Base-by-base conservation (phyloP, 495 filamentous ascomycete genomes). In the Neurospora intermedia region DNA sequence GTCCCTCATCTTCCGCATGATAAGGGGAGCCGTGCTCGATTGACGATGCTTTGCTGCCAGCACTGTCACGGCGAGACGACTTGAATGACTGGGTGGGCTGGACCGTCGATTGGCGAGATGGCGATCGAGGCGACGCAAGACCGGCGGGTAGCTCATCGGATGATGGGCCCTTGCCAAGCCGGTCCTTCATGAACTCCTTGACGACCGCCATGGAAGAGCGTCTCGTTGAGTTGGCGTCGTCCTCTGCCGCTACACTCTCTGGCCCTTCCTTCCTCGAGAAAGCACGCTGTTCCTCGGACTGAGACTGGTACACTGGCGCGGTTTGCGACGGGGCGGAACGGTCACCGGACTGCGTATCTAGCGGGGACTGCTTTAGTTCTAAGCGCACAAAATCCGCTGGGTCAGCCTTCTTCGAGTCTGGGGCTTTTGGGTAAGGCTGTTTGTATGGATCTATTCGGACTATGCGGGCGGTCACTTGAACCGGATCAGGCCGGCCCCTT, bases 391-490 rank as follows among this genome's bases (percentile, higher is more conserved):
- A 82, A 16, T 85, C 85, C n/a, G 77, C 73, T 15, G 77, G 70
- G 35, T 81, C 81, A n/a, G 72, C 73, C 18, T 79, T 66, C 54
- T 66, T 80, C 15, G 73, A 70, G 48, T 87, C 84, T 16, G 86
- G 78, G 31, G 74, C 88, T 82, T 69, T 84, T 75, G 74, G 83
- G 77, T 83, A 87, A 77, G 70, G 81, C 38, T 80, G 83, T 70
- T 69, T 80, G 27, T 66, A 66, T 43, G 85, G 80, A 69, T 92
- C 89, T 66, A 27, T 66, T 39, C 92, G 87, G 40, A 95, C 81
- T 48, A 95, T 94, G 27, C 90, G 88, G 39, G 93, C 91, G 1
- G 91, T 94, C 10, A 96, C 93, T 43, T 94, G 93, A 11, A 96
- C 87, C 15, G 92, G 94, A 81, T 87, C 89, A 69, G 88, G 86